Base-by-base conservation (phyloP, 352 stramenopile genomes). In the Globisporangium echinulatum region DNA sequence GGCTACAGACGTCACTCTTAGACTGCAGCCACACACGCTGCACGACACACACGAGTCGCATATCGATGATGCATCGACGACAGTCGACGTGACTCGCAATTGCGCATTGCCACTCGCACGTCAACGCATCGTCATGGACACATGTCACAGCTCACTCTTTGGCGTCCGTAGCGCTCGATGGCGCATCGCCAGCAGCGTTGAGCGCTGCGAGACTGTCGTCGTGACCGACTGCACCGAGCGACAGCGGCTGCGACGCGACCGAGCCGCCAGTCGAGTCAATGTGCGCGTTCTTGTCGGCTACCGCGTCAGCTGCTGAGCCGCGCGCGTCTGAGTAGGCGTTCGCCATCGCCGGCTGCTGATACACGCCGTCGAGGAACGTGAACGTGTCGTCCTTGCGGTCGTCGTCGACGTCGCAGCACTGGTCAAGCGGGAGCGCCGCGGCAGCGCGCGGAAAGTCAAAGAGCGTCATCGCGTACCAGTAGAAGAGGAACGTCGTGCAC, bases 261-360 rank as follows among this genome's bases (percentile, higher is more conserved):
- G 72, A 69, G 11, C 54, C 56, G 39, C 58, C 58, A 10, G 58
- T 63, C 36, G 58, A 63, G 52, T 63, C 58, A 14, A 63, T 63
- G 44, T 63, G 58, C 51, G 58, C 58, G n/a, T 63, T 63, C 50
- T 19, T 46, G 17, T 63, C 58, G 50, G 50, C 42, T 5, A 17
- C 14, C 8, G 5, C 25, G 47, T 48, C 49, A 14, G 33, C 25
- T 9, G 40, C 49, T 10, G 57, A 50, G 50, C 17, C 25, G 44
- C 42, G 25, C 19, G 43, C 17, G n/a, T 39, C 58, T 39, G 54
- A 54, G 38, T 62, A 63, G 49, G 67, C 63, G 55, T 75, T 70
- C 48, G 62, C 56, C 75, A 90, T 85, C 1, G 77, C 80, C 59
- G 80, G 80, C 56, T 87, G 80, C 58, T 85, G 74, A 56, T 90